Percentiles rank a stretch among this genome's conserved stretches.
Conservation (phyloP, 2,329 filamentous ascomycete species). For the Fusarium sp. region DNA sequence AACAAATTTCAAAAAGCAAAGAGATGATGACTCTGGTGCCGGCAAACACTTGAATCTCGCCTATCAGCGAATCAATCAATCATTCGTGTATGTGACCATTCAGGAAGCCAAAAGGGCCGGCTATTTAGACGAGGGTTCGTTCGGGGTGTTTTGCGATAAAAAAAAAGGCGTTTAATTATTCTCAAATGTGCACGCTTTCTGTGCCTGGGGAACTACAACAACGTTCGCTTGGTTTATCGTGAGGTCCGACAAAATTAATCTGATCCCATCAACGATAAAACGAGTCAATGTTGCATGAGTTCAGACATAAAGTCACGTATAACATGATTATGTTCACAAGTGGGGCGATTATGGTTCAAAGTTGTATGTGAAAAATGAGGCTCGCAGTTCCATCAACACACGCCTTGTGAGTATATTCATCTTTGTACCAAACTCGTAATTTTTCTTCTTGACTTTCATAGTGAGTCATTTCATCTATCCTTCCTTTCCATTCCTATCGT, state of each 20-base stretch:
- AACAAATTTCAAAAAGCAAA: conserved; percentile 57
- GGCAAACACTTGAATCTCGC: conserved; percentile 37
- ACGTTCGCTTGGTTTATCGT: conserved; percentile 23
- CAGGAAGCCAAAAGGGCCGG: conserved; percentile 31
- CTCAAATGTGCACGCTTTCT: conserved; percentile 25
- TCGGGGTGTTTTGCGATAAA: conserved; percentile 34
- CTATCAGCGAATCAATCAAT: conserved; percentile 6
- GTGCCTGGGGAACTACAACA: conserved; percentile 24
- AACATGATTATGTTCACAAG: not conserved
- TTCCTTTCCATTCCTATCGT: conserved; percentile 37
- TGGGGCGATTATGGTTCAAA: not conserved
- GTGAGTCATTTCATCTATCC: conserved; percentile 34
- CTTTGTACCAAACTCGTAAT: conserved; percentile 43
- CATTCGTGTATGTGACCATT: conserved; percentile 39
- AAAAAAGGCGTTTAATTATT: conserved; percentile 36
- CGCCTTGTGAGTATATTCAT: conserved; percentile 42
- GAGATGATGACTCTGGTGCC: conserved; percentile 52
- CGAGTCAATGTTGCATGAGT: conserved; percentile 9
- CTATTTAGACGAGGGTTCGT: conserved; percentile 45
- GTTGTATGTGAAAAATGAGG: conserved; percentile 27
- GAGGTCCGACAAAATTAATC: conserved; percentile 8
- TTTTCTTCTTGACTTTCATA: conserved; percentile 39
- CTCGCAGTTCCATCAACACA: conserved; percentile 28
- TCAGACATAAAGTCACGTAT: not conserved
- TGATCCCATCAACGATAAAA: conserved; percentile 4